These are phyloP conservation scores for Murraya paniculata DNA, from an alignment of 345 rosid species.

Conservation along the genomic window DNA sequence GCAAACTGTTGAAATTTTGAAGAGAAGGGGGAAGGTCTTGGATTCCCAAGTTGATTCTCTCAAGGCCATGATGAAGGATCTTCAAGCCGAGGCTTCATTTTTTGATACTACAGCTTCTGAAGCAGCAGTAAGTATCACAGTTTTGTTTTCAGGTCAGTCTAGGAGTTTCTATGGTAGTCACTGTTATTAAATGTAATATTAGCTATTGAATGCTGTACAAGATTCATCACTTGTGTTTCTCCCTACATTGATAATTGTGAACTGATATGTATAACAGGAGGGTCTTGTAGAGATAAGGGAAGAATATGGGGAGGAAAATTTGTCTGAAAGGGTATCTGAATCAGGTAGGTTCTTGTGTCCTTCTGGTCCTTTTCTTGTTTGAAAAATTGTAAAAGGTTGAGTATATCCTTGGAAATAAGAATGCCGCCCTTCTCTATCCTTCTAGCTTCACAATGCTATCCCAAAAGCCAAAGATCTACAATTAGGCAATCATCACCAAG, in stretches of 20 bases:
- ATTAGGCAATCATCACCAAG: background rate
- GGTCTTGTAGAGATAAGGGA: slow-evolving; percentile 93
- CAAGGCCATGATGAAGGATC: slow-evolving; percentile 69
- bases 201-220: background rate
- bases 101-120: slow-evolving; percentile 76
- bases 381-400: background rate
- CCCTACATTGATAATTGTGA: background rate
- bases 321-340: slow-evolving; percentile 31
- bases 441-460: background rate
- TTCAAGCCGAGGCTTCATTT: slow-evolving; percentile 74
- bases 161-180: background rate
- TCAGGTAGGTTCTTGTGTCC: slow-evolving; percentile 32
- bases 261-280: slow-evolving; percentile 42
- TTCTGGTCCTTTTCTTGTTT: background rate
- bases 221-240: background rate
- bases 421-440: background rate
- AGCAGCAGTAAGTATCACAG: slow-evolving; percentile 48
- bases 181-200: background rate
- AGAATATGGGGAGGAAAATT: slow-evolving; percentile 57
- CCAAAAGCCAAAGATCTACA: background rate
- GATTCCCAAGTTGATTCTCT: slow-evolving; percentile 57
- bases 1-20: slow-evolving; percentile 74
- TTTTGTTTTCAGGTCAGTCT: background rate
- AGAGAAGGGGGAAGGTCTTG: slow-evolving; percentile 70
- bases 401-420: background rate